Evolutionary conservation across 192 early-diverging fungal species (phyloP).

Genomic region (Coemansia sp.): DNA sequence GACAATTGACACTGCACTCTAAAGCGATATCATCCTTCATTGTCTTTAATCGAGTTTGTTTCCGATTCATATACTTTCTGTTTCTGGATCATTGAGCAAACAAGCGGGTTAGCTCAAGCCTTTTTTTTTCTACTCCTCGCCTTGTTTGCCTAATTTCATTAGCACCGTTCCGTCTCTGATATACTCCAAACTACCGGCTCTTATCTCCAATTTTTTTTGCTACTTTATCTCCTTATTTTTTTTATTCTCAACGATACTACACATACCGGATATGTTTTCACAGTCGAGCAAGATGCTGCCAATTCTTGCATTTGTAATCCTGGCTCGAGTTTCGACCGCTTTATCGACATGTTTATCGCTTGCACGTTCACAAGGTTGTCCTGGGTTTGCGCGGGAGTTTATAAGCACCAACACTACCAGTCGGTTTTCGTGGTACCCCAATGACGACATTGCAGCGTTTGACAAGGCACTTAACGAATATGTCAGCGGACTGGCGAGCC

Average conservation of each 20-base stretch:
- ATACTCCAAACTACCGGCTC: background rate
- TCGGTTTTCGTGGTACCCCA: constrained; percentile 49
- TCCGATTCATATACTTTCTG: background rate
- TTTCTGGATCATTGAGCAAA: background rate
- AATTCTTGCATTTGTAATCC: constrained; percentile 6
- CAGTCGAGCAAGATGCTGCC: constrained; percentile 11
- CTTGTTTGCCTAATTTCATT: constrained; percentile 8
- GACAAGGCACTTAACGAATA: constrained; percentile 52
- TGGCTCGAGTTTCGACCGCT: constrained; percentile 4
- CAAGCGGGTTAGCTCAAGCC: background rate
- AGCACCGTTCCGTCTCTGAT: background rate
- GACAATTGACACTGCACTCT: background rate
- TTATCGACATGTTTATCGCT: constrained; percentile 36
- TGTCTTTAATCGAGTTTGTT: constrained; percentile 1
- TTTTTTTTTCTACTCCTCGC: background rate
- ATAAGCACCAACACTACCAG: constrained; percentile 50
- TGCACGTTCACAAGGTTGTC: constrained; percentile 43
- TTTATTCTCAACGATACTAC: background rate
- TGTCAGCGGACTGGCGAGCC: constrained; percentile 38
- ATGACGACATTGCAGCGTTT: constrained; percentile 43
- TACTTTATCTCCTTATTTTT: background rate
- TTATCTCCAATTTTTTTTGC: background rate
- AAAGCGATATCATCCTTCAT: constrained; percentile 5
- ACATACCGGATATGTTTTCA: constrained; percentile 6
- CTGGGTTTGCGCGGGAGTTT: constrained; percentile 41